phyloP scores from a whole-genome alignment of 345 rosid genomes.

The Eucalyptus sideroxylon region DNA sequence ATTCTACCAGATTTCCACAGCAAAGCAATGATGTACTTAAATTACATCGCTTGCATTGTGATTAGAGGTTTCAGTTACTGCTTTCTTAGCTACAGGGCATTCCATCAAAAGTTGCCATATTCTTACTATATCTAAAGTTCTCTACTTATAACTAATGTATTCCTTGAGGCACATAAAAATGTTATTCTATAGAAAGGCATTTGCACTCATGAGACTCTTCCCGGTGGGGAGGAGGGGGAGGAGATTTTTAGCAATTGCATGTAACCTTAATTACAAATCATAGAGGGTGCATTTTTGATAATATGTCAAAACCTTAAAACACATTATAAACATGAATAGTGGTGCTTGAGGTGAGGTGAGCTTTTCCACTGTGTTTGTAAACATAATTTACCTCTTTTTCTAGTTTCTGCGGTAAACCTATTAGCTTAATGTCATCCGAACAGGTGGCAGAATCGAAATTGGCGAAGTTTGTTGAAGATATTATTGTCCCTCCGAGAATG shows the following conservation, averaged over 20 bases:
- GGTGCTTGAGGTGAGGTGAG: neutral
- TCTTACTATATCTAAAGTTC: neutral
- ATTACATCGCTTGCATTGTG: neutral
- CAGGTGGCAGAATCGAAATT: slow-evolving; percentile 97
- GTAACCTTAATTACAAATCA: neutral
- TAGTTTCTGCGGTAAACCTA: neutral
- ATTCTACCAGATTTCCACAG: neutral
- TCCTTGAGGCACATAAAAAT: neutral
- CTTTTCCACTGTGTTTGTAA: neutral
- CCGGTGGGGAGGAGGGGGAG: neutral
- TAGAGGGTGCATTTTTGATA: neutral
- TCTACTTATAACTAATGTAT: neutral
- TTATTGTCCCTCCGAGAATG: slow-evolving; percentile 95
- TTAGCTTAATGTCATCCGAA: neutral
- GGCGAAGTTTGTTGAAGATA: slow-evolving; percentile 94
- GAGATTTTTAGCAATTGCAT: neutral
- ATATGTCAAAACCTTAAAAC: neutral
- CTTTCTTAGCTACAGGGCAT: neutral
- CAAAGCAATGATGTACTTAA: neutral
- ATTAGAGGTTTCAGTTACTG: neutral
- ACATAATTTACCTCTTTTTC: neutral
- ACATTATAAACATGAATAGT: neutral
- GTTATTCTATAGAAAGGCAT: neutral
- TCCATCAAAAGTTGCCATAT: neutral
- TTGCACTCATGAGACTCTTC: neutral